Base-by-base conservation (phyloP, 148 eudicot genomes). In the Nyssa sinensis region DNA sequence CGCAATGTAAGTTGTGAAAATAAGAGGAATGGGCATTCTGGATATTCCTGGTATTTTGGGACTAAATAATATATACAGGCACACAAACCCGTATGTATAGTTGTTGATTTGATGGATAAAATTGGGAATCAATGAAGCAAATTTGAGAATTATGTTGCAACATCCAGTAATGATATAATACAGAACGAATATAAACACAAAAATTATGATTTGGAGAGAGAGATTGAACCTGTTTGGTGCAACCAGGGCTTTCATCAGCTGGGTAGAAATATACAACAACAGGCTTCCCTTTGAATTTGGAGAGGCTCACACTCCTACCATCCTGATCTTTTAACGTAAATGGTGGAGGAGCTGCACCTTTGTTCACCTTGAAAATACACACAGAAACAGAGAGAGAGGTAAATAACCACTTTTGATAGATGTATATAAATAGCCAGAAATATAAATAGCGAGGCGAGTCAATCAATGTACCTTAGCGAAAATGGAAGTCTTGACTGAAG, bases 191-290 rank as follows among this genome's bases (percentile, higher is more conserved):
- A 47, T n/a, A 30, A 17, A 53, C 27, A 55, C 9, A 16, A 5
- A 2, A n/a, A n/a, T n/a, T n/a, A n/a, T n/a, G n/a, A n/a, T n/a
- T n/a, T n/a, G n/a, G 63, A 64, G 3, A 19, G 59, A 25, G 44
- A 10, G 13, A 67, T 23, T 47, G 62, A n/a, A 91, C 99, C 98
- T 96, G 99, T 84, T 96, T 96, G 86, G 99, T 96, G 86, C 99
- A 96, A 66, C 99, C 99, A 88, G 99, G 99, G 73, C 92, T 88
- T 73, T 96, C 99, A 84, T 96, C 99, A 85, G 98, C 99, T 81
- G 99, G 99, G 67, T 96, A 96, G 80, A 96, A 96, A 72, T 96
- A 96, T 70, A 96, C 80, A 76, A 96, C 88, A 35, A 88, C 87
- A 78, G 99, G 99, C 87, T 89, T 96, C 16, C 98, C 98, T 74